Evolutionary conservation across 306 rosid genomes (phyloP).

Genomic region (Neltuma alba): DNA sequence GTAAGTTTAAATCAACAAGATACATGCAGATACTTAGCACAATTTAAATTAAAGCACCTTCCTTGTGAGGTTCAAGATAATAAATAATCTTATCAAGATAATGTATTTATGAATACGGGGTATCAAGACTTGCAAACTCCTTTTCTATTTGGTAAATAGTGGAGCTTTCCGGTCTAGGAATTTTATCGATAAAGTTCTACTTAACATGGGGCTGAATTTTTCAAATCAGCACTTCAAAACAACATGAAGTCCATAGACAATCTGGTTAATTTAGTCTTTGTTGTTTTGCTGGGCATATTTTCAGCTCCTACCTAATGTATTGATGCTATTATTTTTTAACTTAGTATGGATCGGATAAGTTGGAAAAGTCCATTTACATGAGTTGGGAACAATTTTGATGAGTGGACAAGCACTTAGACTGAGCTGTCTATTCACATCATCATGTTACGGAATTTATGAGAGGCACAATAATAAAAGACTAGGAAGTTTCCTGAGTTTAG

Average conservation of each 20-base stretch:
- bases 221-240: background rate
- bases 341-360: background rate
- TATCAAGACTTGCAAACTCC: background rate
- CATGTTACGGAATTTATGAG: background rate
- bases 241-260: background rate
- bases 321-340: background rate
- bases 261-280: background rate
- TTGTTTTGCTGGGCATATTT: background rate
- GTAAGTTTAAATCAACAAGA: background rate
- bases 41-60: background rate
- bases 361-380: background rate
- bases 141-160: no score
- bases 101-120: background rate
- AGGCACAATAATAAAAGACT: background rate
- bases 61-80: conserved; percentile 17
- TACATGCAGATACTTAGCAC: background rate
- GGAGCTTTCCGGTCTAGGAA: background rate
- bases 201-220: background rate
- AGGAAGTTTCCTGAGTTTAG: conserved; percentile 8
- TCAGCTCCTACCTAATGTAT: background rate
- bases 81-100: background rate
- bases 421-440: background rate
- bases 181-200: background rate
- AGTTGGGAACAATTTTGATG: conserved; percentile 4
- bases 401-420: background rate